Percentiles rank a stretch among this genome's conserved stretches.
Conservation (phyloP, 805 yeast genomes). For the Cyberlindnera samutprakarnensis region DNA sequence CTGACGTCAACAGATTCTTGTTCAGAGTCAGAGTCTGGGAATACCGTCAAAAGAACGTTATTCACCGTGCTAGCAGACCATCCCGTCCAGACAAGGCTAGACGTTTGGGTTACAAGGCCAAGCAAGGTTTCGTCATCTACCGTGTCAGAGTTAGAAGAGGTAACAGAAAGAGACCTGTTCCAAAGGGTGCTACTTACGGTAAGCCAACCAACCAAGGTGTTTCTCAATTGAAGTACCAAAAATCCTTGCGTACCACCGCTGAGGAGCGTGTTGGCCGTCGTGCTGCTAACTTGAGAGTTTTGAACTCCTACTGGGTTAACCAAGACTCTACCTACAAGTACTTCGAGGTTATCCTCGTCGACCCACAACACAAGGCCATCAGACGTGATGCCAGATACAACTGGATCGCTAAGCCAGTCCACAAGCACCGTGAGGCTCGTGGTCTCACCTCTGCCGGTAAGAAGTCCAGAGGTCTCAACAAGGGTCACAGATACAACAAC, state of each 20-base stretch:
- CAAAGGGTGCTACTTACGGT: slow-evolving; percentile 99
- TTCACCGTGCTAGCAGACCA: slow-evolving; percentile 98
- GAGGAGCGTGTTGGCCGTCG: slow-evolving; percentile 99
- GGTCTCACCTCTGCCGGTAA: slow-evolving; percentile 97
- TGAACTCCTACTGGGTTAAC: slow-evolving; percentile 99
- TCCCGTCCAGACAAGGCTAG: slow-evolving; percentile 99
- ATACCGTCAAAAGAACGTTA: slow-evolving; percentile 97
- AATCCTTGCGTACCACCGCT: slow-evolving; percentile 95
- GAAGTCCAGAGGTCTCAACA: slow-evolving; percentile 99
- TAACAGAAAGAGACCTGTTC: slow-evolving; percentile 99
- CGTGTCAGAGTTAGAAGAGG: slow-evolving; percentile 99
- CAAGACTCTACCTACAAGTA: slow-evolving; percentile 99
- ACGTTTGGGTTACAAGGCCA: slow-evolving; percentile 99
- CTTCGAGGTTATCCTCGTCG: slow-evolving; percentile 96
- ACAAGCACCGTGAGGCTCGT: slow-evolving; percentile 99
- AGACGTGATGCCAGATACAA: slow-evolving; percentile 97
- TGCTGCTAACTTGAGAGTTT: slow-evolving; percentile 97
- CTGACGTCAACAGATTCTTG: slow-evolving; percentile 98
- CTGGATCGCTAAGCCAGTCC: slow-evolving; percentile 99
- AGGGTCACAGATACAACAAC: slow-evolving; percentile 99
- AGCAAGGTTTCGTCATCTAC: slow-evolving; percentile 99
- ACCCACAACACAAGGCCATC: slow-evolving; percentile 97
- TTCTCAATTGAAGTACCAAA: slow-evolving; percentile 98
- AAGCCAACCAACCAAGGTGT: slow-evolving; percentile 99
- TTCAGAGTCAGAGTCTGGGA: slow-evolving; percentile 99